Percentiles rank a stretch among this genome's conserved stretches.
These are phyloP conservation scores for Jasminum sambac DNA, from an alignment of 257 asterid species.

Conservation along the genomic window DNA sequence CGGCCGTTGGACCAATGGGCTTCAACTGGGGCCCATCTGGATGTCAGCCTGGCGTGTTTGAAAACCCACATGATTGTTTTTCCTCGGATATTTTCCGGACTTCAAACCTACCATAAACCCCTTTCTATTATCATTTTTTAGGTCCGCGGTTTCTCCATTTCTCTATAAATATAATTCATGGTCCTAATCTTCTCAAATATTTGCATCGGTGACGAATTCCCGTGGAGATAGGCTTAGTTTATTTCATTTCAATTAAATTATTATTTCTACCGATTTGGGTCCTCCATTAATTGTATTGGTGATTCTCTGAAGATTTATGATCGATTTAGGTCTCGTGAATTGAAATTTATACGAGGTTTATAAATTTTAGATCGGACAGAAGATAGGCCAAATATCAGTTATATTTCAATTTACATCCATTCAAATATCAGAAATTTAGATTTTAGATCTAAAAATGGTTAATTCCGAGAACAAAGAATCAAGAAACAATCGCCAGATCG, in stretches of 20 bases:
- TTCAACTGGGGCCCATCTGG: neutral
- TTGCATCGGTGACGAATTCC: neutral
- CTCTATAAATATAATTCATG: neutral
- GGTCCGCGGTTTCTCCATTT: neutral
- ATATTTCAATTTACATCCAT: neutral
- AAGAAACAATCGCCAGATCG: constrained; percentile 37
- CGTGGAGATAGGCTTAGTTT: neutral
- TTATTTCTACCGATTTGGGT: neutral
- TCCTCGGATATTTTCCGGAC: neutral
- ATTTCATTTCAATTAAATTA: neutral
- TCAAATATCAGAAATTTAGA: neutral
- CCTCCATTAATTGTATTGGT: neutral
- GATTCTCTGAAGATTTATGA: neutral
- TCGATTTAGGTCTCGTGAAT: neutral
- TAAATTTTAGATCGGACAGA: neutral
- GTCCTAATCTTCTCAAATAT: neutral
- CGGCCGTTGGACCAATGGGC: neutral
- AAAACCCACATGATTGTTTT: neutral
- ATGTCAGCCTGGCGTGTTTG: neutral
- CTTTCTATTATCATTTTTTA: neutral
- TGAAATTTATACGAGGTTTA: neutral
- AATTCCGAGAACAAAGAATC: constrained; percentile 49
- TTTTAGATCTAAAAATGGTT: constrained; percentile 35
- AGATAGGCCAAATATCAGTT: neutral
- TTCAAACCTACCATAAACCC: neutral